Evolutionary conservation across 192 early-diverging fungal species (phyloP).

Genomic region (Podila verticillata): DNA sequence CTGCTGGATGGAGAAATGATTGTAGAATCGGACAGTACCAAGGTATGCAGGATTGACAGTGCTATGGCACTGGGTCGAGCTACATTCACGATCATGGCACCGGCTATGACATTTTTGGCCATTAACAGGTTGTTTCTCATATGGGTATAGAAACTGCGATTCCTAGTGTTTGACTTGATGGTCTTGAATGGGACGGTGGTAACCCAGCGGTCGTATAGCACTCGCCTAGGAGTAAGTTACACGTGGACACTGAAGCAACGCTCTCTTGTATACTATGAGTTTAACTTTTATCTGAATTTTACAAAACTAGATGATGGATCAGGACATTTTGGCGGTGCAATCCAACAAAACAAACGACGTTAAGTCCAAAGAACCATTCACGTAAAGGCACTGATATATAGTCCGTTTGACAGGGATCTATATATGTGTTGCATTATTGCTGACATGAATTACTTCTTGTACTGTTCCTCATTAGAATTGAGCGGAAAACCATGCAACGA

Average conservation of each 20-base stretch:
- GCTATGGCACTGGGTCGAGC: background rate
- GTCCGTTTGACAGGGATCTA: background rate
- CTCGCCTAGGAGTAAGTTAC: slow-evolving; percentile 70
- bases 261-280: no score
- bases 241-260: background rate
- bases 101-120: background rate
- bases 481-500: slow-evolving; percentile 67
- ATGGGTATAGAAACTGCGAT: slow-evolving; percentile 54
- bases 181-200: slow-evolving; percentile 66
- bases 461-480: slow-evolving; percentile 53
- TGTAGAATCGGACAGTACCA: slow-evolving; percentile 62
- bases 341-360: slow-evolving; percentile 48
- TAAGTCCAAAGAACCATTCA: slow-evolving; percentile 64
- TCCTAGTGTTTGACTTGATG: slow-evolving; percentile 72
- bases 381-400: slow-evolving; percentile 43
- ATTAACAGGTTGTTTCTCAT: background rate
- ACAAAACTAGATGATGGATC: slow-evolving; percentile 64
- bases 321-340: slow-evolving; percentile 66
- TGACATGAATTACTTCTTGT: background rate
- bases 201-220: slow-evolving; percentile 67
- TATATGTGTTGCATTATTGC: background rate
- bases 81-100: background rate
- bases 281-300: background rate
- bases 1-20: slow-evolving; percentile 84
- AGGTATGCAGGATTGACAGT: slow-evolving; percentile 31